phyloP scores from a whole-genome alignment of 2,329 filamentous ascomycete species.

The Calonectria hongkongensis region DNA sequence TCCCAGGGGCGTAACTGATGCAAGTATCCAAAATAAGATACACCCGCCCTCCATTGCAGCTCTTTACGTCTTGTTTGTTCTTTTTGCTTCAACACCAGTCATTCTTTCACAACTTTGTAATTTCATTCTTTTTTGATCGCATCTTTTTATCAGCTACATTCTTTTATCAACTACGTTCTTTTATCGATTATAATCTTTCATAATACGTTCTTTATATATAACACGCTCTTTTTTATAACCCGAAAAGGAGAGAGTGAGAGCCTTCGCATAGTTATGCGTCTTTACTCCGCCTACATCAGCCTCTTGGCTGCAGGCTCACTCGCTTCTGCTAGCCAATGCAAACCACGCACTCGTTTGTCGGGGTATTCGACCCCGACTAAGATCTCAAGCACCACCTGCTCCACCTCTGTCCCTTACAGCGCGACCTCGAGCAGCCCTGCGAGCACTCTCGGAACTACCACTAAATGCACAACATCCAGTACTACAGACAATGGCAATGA shows the following conservation, averaged over 20 bases:
- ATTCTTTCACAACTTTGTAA: neutral
- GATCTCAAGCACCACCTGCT: neutral
- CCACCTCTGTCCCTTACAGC: too few species aligned
- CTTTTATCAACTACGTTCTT: too few species aligned
- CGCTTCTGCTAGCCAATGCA: neutral
- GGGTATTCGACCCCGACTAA: too few species aligned
- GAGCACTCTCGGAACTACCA: too few species aligned
- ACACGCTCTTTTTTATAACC: neutral
- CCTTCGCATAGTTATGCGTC: neutral
- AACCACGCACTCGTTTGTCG: neutral
- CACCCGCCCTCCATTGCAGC: neutral
- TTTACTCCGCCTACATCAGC: neutral
- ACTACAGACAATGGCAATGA: too few species aligned
- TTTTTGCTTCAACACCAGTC: neutral
- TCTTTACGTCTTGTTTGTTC: neutral
- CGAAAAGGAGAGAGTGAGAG: neutral
- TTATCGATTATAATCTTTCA: neutral
- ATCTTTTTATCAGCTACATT: too few species aligned
- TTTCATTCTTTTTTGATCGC: neutral
- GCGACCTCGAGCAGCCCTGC: too few species aligned
- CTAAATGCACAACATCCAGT: too few species aligned
- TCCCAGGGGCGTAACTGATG: too few species aligned
- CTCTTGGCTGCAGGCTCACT: neutral
- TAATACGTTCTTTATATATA: neutral
- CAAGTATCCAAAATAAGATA: neutral